Conservation (phyloP, 805 yeast species). For the Martiniozyma abietophila region DNA sequence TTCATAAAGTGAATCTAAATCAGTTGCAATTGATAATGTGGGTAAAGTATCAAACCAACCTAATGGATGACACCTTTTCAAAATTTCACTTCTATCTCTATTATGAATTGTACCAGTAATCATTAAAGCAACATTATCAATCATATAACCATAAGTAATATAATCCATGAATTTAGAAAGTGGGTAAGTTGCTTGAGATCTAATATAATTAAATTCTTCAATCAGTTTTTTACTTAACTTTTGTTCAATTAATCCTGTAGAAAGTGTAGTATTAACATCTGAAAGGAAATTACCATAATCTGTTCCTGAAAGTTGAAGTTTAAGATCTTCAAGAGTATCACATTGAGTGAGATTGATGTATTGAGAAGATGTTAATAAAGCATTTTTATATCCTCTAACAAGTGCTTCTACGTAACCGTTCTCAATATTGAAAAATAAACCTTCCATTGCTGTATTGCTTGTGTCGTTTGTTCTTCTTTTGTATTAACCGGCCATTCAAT, state of each 20-base stretch:
- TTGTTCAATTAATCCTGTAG: conserved; percentile 82
- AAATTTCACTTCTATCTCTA: conserved; percentile 80
- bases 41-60: conserved; percentile 99
- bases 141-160: conserved; percentile 95
- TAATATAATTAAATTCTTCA: conserved; percentile 76
- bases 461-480: too few species aligned
- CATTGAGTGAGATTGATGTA: conserved; percentile 93
- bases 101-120: conserved; percentile 96
- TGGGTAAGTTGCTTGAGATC: conserved; percentile 74
- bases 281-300: conserved; percentile 90
- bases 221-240: conserved; percentile 65
- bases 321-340: conserved; percentile 88
- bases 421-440: conserved; percentile 82
- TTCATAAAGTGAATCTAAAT: conserved; percentile 84
- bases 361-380: conserved; percentile 67
- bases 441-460: conserved; percentile 61
- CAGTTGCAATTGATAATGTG: conserved; percentile 89
- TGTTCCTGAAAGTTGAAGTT: conserved; percentile 88
- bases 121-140: conserved; percentile 91
- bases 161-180: conserved; percentile 80
- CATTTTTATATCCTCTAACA: conserved; percentile 88
- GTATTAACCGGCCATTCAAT: too few species aligned
- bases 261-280: conserved; percentile 70
- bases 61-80: conserved; percentile 88
- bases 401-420: conserved; percentile 89